Conservation (phyloP, 2,329 filamentous ascomycete species). For the Exophiala dermatitidis region DNA sequence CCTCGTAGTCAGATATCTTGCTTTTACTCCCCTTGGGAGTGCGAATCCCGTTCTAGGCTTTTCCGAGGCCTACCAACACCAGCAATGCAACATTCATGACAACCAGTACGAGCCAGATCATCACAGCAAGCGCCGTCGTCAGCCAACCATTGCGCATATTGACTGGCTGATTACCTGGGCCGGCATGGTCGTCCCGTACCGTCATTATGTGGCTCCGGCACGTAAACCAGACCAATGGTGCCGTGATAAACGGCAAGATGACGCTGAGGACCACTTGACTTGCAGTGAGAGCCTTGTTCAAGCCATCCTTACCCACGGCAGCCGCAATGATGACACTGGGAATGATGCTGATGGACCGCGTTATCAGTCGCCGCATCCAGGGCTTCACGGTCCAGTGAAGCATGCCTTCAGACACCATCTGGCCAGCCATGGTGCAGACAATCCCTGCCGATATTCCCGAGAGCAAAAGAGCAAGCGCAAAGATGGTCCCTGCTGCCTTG, state of each 20-base stretch:
- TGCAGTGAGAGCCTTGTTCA: conserved; percentile 65
- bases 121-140: conserved; percentile 49
- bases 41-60: conserved; percentile 28
- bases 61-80: conserved; percentile 56
- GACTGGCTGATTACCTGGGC: conserved; percentile 28
- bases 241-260: conserved; percentile 73
- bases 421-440: conserved; percentile 73
- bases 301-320: conserved; percentile 62
- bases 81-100: conserved; percentile 73
- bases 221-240: conserved; percentile 79
- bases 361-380: conserved; percentile 72
- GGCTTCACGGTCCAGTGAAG: conserved; percentile 66
- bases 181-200: conserved; percentile 36
- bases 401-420: conserved; percentile 82
- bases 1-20: neutral
- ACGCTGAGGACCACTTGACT: conserved; percentile 72
- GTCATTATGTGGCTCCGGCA: conserved; percentile 74
- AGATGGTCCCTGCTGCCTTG: conserved; percentile 71
- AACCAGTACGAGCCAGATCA: conserved; percentile 67
- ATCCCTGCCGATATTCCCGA: conserved; percentile 77
- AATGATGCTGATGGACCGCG: conserved; percentile 70
- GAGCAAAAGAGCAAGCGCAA: conserved; percentile 71
- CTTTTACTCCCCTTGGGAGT: no score
- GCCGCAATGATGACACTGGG: conserved; percentile 78
- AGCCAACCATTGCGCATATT: conserved; percentile 70